phyloP scores from a whole-genome alignment of 352 stramenopile genomes.

The Globisporangium megalacanthum region DNA sequence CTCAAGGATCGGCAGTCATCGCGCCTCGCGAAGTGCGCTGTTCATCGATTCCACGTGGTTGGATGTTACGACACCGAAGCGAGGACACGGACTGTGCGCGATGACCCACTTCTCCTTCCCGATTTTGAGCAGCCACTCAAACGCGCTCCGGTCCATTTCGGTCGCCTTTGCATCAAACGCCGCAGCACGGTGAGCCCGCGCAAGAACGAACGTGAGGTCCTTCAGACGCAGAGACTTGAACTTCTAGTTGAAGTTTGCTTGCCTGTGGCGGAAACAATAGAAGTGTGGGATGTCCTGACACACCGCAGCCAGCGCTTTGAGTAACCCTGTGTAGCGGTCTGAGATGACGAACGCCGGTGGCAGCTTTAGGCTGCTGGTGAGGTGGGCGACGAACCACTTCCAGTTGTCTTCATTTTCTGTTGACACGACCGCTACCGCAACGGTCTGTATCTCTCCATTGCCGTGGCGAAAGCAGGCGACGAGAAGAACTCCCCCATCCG shows the following conservation, averaged over 20 bases:
- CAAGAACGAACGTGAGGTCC: background rate
- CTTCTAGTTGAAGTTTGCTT: constrained; percentile 15
- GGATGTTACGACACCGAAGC: constrained; percentile 5
- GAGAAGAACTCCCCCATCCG: constrained; percentile 2
- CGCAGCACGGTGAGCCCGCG: no score
- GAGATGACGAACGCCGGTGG: background rate
- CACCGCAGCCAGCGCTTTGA: background rate
- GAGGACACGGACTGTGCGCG: constrained; percentile 4
- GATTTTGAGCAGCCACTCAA: background rate
- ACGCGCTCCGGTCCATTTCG: background rate
- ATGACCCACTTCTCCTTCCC: background rate
- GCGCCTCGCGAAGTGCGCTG: background rate
- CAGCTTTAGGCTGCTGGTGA: background rate
- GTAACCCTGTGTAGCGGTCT: background rate
- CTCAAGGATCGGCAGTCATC: background rate
- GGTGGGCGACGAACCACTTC: background rate
- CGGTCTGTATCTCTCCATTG: constrained; percentile 7
- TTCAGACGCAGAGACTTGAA: constrained; percentile 8
- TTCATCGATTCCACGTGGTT: constrained; percentile 10
- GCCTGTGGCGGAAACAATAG: constrained; percentile 8
- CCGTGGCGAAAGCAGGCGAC: constrained; percentile 6
- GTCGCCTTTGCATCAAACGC: background rate
- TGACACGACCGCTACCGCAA: background rate
- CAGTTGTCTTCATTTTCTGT: constrained; percentile 3
- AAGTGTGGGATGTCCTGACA: background rate